Percentiles rank a stretch among this genome's conserved stretches.
These are phyloP conservation scores for Yamadazyma triangularis DNA, from an alignment of 1,139 yeast species.

Conservation along the genomic window DNA sequence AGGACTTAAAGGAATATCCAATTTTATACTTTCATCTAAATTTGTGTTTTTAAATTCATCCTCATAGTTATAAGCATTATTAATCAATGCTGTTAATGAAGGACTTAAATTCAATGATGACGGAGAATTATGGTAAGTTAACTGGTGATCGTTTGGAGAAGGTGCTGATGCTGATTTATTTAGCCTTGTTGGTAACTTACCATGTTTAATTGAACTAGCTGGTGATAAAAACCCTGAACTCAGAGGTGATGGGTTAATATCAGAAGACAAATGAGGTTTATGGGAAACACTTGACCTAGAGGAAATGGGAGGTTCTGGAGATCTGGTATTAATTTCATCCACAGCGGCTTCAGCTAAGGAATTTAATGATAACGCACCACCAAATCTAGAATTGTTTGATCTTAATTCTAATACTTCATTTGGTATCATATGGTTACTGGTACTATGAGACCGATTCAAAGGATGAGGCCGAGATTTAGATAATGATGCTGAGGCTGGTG, in stretches of 20 bases:
- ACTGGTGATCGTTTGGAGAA: slow-evolving; percentile 1
- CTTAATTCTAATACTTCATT: slow-evolving; percentile 4
- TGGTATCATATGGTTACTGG: slow-evolving; percentile 8
- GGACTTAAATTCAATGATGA: slow-evolving; percentile 31
- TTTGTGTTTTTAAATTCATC: slow-evolving; percentile 13
- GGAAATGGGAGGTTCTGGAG: slow-evolving; percentile 9
- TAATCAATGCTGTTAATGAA: slow-evolving; percentile 40
- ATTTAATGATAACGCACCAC: slow-evolving; percentile 16
- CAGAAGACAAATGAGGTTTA: slow-evolving; percentile 3
- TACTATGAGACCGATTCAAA: slow-evolving; percentile 15
- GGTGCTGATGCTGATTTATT: slow-evolving; percentile 5
- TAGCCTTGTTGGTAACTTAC: no score
- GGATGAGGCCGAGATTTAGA: slow-evolving; percentile 1
- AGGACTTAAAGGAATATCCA: slow-evolving; percentile 31
- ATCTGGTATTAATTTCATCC: slow-evolving; percentile 19
- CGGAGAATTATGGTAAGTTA: slow-evolving; percentile 4
- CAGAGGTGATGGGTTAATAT: slow-evolving; percentile 15
- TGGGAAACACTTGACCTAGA: slow-evolving; percentile 1
- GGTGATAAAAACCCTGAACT: slow-evolving; percentile 16
- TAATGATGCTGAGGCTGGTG: no score
- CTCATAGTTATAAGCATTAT: slow-evolving; percentile 37
- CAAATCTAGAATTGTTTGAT: slow-evolving; percentile 6
- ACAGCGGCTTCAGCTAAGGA: slow-evolving; percentile 30
- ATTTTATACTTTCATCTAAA: slow-evolving; percentile 9
- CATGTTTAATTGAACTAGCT: slow-evolving; percentile 3